These are phyloP conservation scores for Colletotrichum tanaceti DNA, from an alignment of 2,329 filamentous ascomycete species.

Conservation along the genomic window DNA sequence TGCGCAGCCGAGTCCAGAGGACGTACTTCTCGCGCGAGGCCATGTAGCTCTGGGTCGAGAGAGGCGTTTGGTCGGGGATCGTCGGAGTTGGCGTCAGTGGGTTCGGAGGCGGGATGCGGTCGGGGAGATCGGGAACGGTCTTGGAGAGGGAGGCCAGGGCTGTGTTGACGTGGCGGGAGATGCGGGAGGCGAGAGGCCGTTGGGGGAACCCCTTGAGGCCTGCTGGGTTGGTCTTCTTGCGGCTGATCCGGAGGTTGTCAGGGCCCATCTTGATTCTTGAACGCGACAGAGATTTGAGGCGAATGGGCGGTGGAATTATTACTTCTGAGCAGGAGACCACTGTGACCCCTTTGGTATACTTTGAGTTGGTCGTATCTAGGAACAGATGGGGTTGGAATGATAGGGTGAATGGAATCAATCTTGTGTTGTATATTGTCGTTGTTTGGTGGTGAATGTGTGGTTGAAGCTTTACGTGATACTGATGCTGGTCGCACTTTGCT, in stretches of 20 bases:
- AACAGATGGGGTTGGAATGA: background rate
- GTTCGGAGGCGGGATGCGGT: conserved; percentile 5
- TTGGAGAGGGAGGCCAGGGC: background rate
- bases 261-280: background rate
- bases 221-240: background rate
- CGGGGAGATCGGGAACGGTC: background rate
- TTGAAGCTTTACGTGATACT: background rate
- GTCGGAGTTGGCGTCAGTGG: background rate
- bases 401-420: no score
- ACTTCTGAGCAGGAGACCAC: background rate
- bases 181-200: background rate
- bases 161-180: background rate
- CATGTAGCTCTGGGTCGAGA: background rate
- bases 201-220: background rate
- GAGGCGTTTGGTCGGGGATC: background rate
- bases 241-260: background rate
- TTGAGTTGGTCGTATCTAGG: background rate
- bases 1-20: background rate
- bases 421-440: background rate
- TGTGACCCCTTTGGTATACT: background rate
- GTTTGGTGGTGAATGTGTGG: background rate
- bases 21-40: conserved; percentile 3
- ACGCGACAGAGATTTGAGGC: background rate
- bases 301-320: background rate
- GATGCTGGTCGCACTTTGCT: background rate